Evolutionary conservation across 306 rosid genomes (phyloP).

Genomic region (Carpinus fangiana): DNA sequence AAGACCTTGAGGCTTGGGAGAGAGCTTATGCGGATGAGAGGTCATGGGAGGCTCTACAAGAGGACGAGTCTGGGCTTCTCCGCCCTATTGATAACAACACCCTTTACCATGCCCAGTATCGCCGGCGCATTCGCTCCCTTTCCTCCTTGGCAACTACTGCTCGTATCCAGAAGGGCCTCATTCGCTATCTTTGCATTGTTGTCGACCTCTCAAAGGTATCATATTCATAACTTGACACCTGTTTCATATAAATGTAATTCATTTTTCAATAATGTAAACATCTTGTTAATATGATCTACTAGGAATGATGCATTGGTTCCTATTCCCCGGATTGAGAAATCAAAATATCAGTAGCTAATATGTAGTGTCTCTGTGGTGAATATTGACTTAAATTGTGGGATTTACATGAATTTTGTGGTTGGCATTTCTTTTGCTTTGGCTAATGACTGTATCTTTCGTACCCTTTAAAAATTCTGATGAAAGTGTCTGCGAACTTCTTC

Average conservation of each 20-base stretch:
- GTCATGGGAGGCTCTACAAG: slow-evolving; percentile 93
- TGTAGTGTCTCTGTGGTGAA: background rate
- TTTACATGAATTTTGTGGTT: background rate
- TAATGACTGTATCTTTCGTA: background rate
- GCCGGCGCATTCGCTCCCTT: slow-evolving; percentile 80
- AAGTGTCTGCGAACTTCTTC: background rate
- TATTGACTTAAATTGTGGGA: background rate
- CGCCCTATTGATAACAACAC: slow-evolving; percentile 79
- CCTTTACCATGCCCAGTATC: slow-evolving; percentile 83
- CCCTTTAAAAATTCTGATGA: background rate
- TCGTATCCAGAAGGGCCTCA: slow-evolving; percentile 93
- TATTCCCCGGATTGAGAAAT: background rate
- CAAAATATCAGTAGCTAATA: background rate
- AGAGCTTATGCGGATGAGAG: slow-evolving; percentile 89
- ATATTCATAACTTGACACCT: slow-evolving; percentile 16
- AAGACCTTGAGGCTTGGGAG: slow-evolving; percentile 89
- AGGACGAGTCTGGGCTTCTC: slow-evolving; percentile 95
- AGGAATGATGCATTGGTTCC: background rate
- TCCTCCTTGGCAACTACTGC: slow-evolving; percentile 57
- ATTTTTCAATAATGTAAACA: background rate
- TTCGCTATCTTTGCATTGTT: slow-evolving; percentile 73
- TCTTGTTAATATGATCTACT: background rate
- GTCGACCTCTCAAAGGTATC: slow-evolving; percentile 83
- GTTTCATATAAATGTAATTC: background rate
- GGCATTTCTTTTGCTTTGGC: background rate